Percentiles rank a stretch among this genome's conserved stretches.
Evolutionary conservation across 2,329 filamentous ascomycete genomes (phyloP).

Genomic region (Lomentospora prolificans): DNA sequence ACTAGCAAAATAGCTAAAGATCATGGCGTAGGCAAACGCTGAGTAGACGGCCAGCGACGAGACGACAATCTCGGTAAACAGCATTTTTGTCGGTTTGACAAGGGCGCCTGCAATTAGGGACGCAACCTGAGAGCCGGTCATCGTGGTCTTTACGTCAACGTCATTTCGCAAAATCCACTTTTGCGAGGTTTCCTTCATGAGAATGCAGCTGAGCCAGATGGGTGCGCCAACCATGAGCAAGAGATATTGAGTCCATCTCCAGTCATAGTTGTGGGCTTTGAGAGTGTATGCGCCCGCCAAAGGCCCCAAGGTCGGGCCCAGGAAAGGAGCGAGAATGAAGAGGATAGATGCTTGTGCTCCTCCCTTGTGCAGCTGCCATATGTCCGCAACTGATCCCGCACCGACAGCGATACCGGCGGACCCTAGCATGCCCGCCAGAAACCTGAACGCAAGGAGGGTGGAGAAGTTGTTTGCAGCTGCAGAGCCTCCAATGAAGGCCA

Average conservation of each 20-base stretch:
- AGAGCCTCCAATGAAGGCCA: slow-evolving; percentile 54
- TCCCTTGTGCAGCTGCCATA: slow-evolving; percentile 46
- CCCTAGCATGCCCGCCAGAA: slow-evolving; percentile 58
- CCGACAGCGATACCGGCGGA: slow-evolving; percentile 68
- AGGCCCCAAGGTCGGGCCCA: slow-evolving; percentile 27
- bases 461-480: slow-evolving; percentile 53
- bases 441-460: slow-evolving; percentile 61
- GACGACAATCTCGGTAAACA: slow-evolving; percentile 39
- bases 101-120: slow-evolving; percentile 4
- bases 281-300: slow-evolving; percentile 44
- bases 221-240: slow-evolving; percentile 12
- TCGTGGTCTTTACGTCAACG: slow-evolving; percentile 1
- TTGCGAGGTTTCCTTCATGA: slow-evolving; percentile 11
- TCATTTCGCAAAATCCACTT: slow-evolving; percentile 10
- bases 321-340: slow-evolving; percentile 63
- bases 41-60: slow-evolving; percentile 64
- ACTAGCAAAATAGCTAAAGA: slow-evolving; percentile 43
- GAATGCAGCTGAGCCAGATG: slow-evolving; percentile 3
- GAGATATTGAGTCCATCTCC: slow-evolving; percentile 17
- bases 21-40: slow-evolving; percentile 36
- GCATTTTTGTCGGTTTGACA: slow-evolving; percentile 12
- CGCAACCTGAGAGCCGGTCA: neutral
- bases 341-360: slow-evolving; percentile 61
- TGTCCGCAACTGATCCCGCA: slow-evolving; percentile 63
- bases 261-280: slow-evolving; percentile 8